Percentiles rank a stretch among this genome's conserved stretches.
phyloP scores from a whole-genome alignment of 441 rosid species.

The Populus hybrid region DNA sequence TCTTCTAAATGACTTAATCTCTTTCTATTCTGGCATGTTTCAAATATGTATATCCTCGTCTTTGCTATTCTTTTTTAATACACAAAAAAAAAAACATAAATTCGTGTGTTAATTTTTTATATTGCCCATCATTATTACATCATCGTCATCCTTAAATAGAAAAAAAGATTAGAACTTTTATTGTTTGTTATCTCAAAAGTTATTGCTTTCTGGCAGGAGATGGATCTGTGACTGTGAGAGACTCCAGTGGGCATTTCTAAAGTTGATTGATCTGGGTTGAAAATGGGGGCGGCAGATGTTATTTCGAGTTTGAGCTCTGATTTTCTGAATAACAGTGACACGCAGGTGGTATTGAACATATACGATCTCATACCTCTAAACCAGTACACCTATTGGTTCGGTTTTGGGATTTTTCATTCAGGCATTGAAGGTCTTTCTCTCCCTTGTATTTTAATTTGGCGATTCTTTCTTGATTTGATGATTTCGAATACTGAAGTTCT shows the following conservation, averaged over 20 bases:
- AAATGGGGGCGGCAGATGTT: conserved; percentile 36
- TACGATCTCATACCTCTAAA: conserved; percentile 92
- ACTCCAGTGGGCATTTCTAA: neutral
- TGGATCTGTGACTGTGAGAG: neutral
- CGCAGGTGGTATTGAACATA: conserved; percentile 61
- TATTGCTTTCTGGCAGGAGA: neutral
- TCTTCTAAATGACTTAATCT: too few species aligned
- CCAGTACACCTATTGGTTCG: conserved; percentile 82
- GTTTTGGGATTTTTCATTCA: conserved; percentile 93
- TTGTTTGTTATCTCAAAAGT: neutral
- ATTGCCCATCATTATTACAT: neutral
- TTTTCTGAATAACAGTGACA: conserved; percentile 8
- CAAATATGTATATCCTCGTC: too few species aligned
- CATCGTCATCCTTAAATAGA: neutral
- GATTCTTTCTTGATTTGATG: neutral
- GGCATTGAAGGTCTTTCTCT: conserved; percentile 69
- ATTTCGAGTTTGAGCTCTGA: conserved; percentile 29
- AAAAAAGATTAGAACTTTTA: neutral
- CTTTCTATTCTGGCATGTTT: too few species aligned
- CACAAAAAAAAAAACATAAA: too few species aligned
- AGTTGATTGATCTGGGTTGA: neutral
- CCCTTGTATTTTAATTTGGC: neutral
- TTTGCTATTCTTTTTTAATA: too few species aligned
- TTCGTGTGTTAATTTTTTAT: too few species aligned
- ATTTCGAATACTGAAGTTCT: neutral